These are phyloP conservation scores for Ampelocalamus luodianensis DNA, from an alignment of 176 grass and related monocot genomes.

Conservation along the genomic window DNA sequence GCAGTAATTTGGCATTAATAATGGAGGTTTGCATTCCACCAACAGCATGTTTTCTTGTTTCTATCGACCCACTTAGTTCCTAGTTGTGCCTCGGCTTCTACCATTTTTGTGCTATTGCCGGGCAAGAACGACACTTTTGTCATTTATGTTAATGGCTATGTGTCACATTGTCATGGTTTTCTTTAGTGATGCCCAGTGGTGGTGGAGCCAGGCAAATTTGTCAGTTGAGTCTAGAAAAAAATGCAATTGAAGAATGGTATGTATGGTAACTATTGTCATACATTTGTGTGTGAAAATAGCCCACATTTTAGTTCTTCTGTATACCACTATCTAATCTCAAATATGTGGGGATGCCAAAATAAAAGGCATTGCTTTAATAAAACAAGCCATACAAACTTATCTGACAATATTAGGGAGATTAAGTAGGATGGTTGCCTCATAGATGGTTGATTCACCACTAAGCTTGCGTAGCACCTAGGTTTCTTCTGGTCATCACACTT, in stretches of 20 bases:
- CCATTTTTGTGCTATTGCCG: background rate
- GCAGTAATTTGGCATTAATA: background rate
- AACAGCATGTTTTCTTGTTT: background rate
- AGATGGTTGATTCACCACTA: background rate
- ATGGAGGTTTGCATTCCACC: background rate
- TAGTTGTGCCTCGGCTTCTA: too few relatives aligned
- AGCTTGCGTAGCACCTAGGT: background rate
- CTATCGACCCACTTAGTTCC: too few relatives aligned
- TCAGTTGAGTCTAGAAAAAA: background rate
- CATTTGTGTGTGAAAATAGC: background rate
- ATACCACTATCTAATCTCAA: background rate
- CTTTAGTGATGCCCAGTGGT: background rate
- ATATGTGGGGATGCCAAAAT: background rate
- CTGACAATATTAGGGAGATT: constrained; percentile 8
- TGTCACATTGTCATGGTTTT: background rate
- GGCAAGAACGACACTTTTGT: background rate
- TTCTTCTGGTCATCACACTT: background rate
- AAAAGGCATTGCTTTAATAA: background rate
- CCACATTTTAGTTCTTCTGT: background rate
- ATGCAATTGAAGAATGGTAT: background rate
- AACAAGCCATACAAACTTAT: background rate
- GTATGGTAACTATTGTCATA: constrained; percentile 2
- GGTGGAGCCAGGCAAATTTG: background rate
- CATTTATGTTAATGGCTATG: constrained; percentile 1
- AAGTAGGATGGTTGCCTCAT: background rate